Base-by-base conservation (phyloP, 2,329 filamentous ascomycete genomes). In the Pseudovirgaria hyperparasitica region DNA sequence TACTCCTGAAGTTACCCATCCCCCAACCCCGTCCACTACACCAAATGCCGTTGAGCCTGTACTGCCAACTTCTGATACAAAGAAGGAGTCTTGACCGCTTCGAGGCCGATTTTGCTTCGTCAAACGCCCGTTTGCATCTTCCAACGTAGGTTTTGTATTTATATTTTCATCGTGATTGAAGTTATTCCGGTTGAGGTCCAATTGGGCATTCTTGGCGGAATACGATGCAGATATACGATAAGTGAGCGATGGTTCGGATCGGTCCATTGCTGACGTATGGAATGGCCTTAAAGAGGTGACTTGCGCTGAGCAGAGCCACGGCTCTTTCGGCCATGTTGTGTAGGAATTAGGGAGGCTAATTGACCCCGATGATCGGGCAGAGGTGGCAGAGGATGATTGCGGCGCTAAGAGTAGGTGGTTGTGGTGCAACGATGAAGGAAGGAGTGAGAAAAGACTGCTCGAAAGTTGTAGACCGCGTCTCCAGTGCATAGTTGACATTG, bases 11-110 rank as follows among this genome's bases (percentile, higher is more conserved):
- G 93, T 82, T 36, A 79, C 73, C 86, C 90, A 98, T 19, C 90
- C 90, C 25, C 90, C 90, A 1, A 98, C 90, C 8, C 90, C 90
- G 50, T 98, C 90, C 28, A 86, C 85, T 14, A 98, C 72, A 11
- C 84, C 90, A 40, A 98, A 77, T 1, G 86, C 82, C 8, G 93
- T 70, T 21, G 74, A 66, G 19, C 73, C 67, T 2, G 68, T 69
- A 36, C 74, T 70, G 27, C 80, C 82, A n/a, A 94, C 63, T 14
- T 76, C 72, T 46, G 79, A 55, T 42, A 90, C 78, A 56, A 98
- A 98, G 61, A 94, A 96, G 31, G 90, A 82, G 65, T 98, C 90
- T 56, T 98, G 86, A 10, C 90, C 90, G 26, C 81, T 90, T 32
- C 73, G 77, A 26, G 78, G 81, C 14, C 80, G 72, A 35, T 62